Base-by-base conservation (phyloP, 768 basidiomycete species). In the Amanita subjunquillea region DNA sequence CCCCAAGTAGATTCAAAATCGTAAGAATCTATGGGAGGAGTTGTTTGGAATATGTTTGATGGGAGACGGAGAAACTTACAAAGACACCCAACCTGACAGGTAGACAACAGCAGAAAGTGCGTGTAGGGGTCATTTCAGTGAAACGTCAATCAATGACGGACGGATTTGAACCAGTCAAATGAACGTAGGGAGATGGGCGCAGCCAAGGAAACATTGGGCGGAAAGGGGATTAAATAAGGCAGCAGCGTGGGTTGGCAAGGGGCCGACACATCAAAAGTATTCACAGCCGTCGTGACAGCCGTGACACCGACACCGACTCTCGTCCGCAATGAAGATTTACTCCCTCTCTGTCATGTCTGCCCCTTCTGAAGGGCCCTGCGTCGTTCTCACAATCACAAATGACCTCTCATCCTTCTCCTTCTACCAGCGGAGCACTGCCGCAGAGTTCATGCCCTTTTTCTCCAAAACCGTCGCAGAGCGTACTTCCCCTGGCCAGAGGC, bases 391-490 rank as follows among this genome's bases (percentile, higher is more conserved):
- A 57, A 76, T 70, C 37, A 83, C 85, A 13, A 80, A 76, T 41
- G 95, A 98, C 63, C 77, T 97, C 12, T 88, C 86, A 25, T 85
- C 85, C 9, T 97, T 94, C 73, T 86, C 87, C 29, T 98, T 97
- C 75, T 96, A 94, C 69, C 92, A 96, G 71, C 75, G 79, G 56
- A 85, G 90, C 44, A 83, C 87, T 15, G 82, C 95, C 48, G 80
- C 74, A 48, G 95, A 98, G 71, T 97, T 98, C 69, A 79, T 98
- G 81, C 77, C 80, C 23, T 98, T 98, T 77, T 87, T 96, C 67
- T 82, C 87, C 43, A 91, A 84, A 77, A 97, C 93, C 2, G 91
- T 97, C 30, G 83, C 82, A 37, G 91, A 94, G 61, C 77, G 93
- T 42, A 98, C 94, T 13, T 73, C 77, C 5, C 81, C 83, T 55